phyloP scores from a whole-genome alignment of 1,284 basidiomycete species.

The Volvariella volvacea region DNA sequence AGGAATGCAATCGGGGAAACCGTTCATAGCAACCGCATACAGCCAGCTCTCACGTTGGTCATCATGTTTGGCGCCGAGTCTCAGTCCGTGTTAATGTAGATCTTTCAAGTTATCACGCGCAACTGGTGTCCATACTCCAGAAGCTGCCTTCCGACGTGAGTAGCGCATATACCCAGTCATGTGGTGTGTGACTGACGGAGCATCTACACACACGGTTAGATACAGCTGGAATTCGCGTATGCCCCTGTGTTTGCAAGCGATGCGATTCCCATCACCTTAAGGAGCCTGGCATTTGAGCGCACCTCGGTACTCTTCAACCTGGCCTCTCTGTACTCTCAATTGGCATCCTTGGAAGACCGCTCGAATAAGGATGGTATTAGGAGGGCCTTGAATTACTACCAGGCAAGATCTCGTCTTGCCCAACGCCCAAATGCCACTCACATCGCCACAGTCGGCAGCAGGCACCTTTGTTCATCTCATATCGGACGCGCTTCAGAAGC shows the following conservation, averaged over 20 bases:
- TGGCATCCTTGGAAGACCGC: constrained; percentile 64
- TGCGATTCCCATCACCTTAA: constrained; percentile 54
- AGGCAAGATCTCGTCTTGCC: constrained; percentile 39
- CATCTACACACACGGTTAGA: constrained; percentile 37
- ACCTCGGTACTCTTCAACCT: constrained; percentile 79
- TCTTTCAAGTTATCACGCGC: constrained; percentile 76
- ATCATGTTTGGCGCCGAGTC: constrained; percentile 6
- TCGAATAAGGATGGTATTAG: constrained; percentile 73
- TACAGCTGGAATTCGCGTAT: constrained; percentile 73
- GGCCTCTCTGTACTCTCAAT: constrained; percentile 72
- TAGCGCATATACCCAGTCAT: constrained; percentile 1
- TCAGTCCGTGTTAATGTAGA: constrained; percentile 13
- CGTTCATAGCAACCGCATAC: constrained; percentile 53
- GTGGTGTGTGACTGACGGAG: neutral
- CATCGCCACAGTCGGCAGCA: constrained; percentile 57
- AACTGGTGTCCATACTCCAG: constrained; percentile 66
- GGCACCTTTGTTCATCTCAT: constrained; percentile 68
- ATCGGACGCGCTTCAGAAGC: constrained; percentile 49
- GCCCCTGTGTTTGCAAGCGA: constrained; percentile 59
- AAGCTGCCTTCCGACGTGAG: constrained; percentile 40
- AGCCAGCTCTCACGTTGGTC: constrained; percentile 42
- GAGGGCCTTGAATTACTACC: constrained; percentile 63
- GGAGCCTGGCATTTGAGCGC: constrained; percentile 77
- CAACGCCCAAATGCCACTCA: constrained; percentile 3
- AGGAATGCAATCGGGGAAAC: constrained; percentile 50